Evolutionary conservation across 2,329 filamentous ascomycete species (phyloP).

Genomic region (Blastomyces parvus): DNA sequence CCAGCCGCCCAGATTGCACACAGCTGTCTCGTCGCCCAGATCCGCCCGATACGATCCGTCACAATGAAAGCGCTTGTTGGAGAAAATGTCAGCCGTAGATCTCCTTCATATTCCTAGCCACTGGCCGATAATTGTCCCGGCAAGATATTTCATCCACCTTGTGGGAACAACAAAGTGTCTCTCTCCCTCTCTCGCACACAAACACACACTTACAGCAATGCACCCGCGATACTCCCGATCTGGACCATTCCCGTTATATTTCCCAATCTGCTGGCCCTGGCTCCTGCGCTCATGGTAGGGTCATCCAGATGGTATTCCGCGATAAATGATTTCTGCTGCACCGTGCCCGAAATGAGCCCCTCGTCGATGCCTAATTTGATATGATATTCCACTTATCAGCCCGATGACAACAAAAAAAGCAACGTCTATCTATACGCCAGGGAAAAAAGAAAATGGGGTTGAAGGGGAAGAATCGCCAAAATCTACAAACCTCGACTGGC

Average conservation of each 20-base stretch:
- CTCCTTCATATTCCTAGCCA: not conserved
- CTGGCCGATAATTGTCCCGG: not conserved
- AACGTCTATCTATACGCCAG: not conserved
- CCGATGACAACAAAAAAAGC: not conserved
- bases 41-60: slow-evolving; percentile 40
- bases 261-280: slow-evolving; percentile 58
- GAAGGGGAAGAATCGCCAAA: too few relatives aligned
- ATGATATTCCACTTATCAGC: not conserved
- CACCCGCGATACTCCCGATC: slow-evolving; percentile 63
- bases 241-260: slow-evolving; percentile 78
- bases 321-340: slow-evolving; percentile 58
- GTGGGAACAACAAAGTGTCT: not conserved
- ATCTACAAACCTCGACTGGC: slow-evolving; percentile 54
- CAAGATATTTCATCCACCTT: not conserved
- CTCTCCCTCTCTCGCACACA: slow-evolving; percentile 13
- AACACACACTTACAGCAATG: slow-evolving; percentile 42
- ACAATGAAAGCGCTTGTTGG: slow-evolving; percentile 38
- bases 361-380: slow-evolving; percentile 54
- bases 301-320: slow-evolving; percentile 46
- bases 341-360: slow-evolving; percentile 64
- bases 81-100: slow-evolving; percentile 1
- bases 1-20: slow-evolving; percentile 36
- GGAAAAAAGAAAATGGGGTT: too few relatives aligned
- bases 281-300: slow-evolving; percentile 40
- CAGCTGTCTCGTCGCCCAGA: slow-evolving; percentile 34